Conservation (phyloP, 805 yeast genomes). For the Metschnikowia orientalis region DNA sequence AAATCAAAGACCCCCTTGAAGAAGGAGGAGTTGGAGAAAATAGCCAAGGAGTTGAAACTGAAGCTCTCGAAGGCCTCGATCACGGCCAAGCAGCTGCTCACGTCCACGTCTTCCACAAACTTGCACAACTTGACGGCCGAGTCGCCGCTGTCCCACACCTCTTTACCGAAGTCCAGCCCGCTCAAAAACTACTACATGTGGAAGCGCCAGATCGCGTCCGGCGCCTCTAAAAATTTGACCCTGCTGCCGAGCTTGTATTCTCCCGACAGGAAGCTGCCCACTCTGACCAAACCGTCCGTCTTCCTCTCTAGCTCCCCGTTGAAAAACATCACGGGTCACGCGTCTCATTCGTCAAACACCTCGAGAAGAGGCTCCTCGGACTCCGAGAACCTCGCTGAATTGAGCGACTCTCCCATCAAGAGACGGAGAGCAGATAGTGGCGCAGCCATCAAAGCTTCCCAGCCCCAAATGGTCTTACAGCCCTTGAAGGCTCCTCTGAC, state of each 20-base stretch:
- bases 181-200: constrained; percentile 28
- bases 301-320: constrained; percentile 35
- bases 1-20: constrained; percentile 35
- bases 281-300: constrained; percentile 34
- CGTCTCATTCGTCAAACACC: constrained; percentile 1
- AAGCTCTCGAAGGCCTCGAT: constrained; percentile 42
- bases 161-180: constrained; percentile 25
- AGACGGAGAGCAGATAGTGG: constrained; percentile 17
- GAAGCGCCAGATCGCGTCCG: constrained; percentile 24
- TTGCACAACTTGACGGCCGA: constrained; percentile 19
- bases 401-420: constrained; percentile 33
- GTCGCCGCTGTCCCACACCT: constrained; percentile 15
- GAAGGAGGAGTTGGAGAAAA: constrained; percentile 42
- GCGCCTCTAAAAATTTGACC: constrained; percentile 18
- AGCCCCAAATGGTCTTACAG: constrained; percentile 29
- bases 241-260: constrained; percentile 34
- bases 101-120: constrained; percentile 17
- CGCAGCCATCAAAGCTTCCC: constrained; percentile 12
- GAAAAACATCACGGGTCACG: constrained; percentile 19
- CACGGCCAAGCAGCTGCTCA: constrained; percentile 36
- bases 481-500: constrained; percentile 26
- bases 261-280: constrained; percentile 38
- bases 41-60: constrained; percentile 40
- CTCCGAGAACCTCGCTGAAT: constrained; percentile 11
- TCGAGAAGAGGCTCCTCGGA: constrained; percentile 11